Conservation (phyloP, 2,329 filamentous ascomycete species). For the Pseudogymnoascus sp. region DNA sequence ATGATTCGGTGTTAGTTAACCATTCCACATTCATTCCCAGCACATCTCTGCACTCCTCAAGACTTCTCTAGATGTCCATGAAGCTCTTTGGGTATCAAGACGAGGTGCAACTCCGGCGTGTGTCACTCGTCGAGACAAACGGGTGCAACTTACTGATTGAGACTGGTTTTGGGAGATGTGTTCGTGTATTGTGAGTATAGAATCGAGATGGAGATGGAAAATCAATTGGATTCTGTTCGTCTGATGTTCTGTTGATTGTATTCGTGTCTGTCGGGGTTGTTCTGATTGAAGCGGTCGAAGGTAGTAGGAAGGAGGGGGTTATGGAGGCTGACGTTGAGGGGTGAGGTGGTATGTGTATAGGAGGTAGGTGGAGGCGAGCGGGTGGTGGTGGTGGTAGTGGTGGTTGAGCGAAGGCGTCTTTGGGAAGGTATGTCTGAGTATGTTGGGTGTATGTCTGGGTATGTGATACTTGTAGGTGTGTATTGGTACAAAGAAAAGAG, state of each 20-base stretch:
- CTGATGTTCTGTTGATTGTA: not conserved
- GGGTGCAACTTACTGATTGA: not conserved
- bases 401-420: not conserved
- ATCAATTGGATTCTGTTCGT: not conserved
- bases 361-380: not conserved
- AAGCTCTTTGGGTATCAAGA: not conserved
- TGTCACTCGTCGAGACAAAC: not conserved
- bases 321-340: conserved; percentile 4
- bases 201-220: not conserved
- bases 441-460: not conserved
- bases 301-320: not conserved
- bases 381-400: not conserved
- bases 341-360: not conserved
- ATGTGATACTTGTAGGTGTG: not conserved
- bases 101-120: not conserved
- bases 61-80: not conserved
- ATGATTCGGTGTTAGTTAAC: not conserved
- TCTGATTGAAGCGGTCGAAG: not conserved
- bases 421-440: not conserved
- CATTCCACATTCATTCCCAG: not conserved
- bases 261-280: not conserved
- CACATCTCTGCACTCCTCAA: not conserved
- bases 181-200: not conserved
- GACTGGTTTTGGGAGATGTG: not conserved
- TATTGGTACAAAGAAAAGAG: not conserved